Base-by-base conservation (phyloP, 257 asterid species). In the Phtheirospermum japonicum region DNA sequence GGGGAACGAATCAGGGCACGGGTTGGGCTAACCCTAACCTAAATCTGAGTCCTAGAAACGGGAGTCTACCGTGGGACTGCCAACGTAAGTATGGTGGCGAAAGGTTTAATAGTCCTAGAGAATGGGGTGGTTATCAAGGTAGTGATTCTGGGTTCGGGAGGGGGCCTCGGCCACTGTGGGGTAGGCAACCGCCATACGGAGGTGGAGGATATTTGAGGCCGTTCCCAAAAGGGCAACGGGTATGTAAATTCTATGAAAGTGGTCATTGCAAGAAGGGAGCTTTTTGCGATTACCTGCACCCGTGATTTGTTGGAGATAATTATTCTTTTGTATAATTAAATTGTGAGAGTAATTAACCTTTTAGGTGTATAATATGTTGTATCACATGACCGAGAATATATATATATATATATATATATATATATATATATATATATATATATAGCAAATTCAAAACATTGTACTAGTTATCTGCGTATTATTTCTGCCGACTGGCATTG, bases 211-310 rank as follows among this genome's bases (percentile, higher is more conserved):
- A 88, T 69, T 65, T 89, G 3, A 80, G 92, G 69, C 78, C 88
- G 28, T 75, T 79, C 5, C 88, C 86, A 0, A 89, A 78, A 73
- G 91, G 88, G 66, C 93, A 92, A 50, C 76, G 99, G 46, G 83
- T 93, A 26, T 93, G 99, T 55, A 93, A 87, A 70, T 93, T 89
- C 70, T 89, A 83, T 7, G 99, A 82, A 71, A 83, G 88, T 34
- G 99, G 97, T 26, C 95, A 70, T 54, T 93, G 99, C 87, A 85
- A 75, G 70, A 93, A 93, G 75, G 99, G 99, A 2, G 88, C 97
- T 5, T 87, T 81, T 9, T 93, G 99, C 6, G 96, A 83, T 65
- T 89, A 89, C 67, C 84, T 83, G 28, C 99, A 93, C 65, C 94
- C 94, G 0, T 86, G 73, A 89, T 52, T 50, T 16, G 20, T 36